Percentiles rank a stretch among this genome's conserved stretches.
Evolutionary conservation across 768 basidiomycete genomes (phyloP).

Genomic region (Pleurotus giganteus): DNA sequence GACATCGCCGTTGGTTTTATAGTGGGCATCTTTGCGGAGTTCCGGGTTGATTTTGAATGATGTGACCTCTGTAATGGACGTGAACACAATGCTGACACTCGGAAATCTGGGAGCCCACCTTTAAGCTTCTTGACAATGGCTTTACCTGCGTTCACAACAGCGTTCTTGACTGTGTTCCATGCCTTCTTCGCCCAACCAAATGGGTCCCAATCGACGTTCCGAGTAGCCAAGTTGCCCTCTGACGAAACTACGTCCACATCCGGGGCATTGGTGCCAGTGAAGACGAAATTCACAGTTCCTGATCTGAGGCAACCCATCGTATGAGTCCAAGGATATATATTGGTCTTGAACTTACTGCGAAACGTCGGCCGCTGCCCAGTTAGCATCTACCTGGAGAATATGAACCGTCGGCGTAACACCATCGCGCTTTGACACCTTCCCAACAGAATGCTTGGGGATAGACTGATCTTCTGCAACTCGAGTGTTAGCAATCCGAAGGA

Average conservation of each 20-base stretch:
- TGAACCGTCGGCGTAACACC: conserved; percentile 1
- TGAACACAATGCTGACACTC: not conserved
- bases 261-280: conserved; percentile 14
- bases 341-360: not conserved
- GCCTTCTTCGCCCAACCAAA: not conserved
- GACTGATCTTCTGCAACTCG: not conserved
- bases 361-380: not conserved
- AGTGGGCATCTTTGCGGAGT: not conserved
- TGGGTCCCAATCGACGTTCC: not conserved
- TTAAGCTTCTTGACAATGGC: not conserved
- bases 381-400: not conserved
- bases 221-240: not conserved
- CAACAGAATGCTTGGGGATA: not conserved
- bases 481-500: conserved; percentile 1
- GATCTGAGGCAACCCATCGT: not conserved
- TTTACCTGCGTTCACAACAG: not conserved
- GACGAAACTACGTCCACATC: conserved; percentile 11
- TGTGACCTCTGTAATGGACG: not conserved
- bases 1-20: not conserved
- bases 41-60: not conserved
- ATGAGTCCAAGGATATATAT: not conserved
- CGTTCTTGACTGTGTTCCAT: not conserved
- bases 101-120: not conserved
- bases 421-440: not conserved
- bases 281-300: conserved; percentile 6